phyloP scores from a whole-genome alignment of 1,284 basidiomycete genomes.

The Inonotus obliquus region DNA sequence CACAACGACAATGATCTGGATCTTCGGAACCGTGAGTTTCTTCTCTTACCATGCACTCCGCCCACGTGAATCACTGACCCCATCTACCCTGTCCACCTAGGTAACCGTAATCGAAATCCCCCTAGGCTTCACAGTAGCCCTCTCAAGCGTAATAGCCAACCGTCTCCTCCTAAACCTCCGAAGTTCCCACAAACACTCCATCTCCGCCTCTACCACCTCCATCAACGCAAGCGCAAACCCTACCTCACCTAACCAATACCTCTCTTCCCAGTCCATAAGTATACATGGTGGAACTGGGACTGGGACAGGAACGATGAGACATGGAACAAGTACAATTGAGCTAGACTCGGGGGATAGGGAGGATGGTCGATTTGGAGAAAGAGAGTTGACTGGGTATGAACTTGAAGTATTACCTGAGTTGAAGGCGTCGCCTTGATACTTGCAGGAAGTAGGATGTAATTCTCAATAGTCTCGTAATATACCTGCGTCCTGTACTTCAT shows the following conservation, averaged over 20 bases:
- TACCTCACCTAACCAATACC: neutral
- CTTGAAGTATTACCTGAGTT: neutral
- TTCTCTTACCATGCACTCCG: slow-evolving; percentile 1
- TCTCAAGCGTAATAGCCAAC: slow-evolving; percentile 53
- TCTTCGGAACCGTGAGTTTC: slow-evolving; percentile 38
- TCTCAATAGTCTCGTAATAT: neutral
- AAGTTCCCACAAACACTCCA: slow-evolving; percentile 17
- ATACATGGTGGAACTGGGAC: neutral
- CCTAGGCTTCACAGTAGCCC: slow-evolving; percentile 50
- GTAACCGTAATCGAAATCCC: slow-evolving; percentile 44
- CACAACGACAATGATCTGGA: slow-evolving; percentile 48
- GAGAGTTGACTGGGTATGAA: slow-evolving; percentile 3
- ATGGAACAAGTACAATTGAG: neutral
- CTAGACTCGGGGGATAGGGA: neutral
- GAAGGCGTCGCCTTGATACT: neutral
- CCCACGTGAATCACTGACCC: neutral
- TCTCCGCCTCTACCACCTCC: too few relatives aligned
- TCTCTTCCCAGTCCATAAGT: neutral
- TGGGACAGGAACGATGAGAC: neutral
- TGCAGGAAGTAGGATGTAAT: neutral
- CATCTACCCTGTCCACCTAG: slow-evolving; percentile 24
- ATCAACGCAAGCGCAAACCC: too few relatives aligned
- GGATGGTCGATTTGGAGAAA: neutral
- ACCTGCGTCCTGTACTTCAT: neutral
- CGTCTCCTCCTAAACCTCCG: slow-evolving; percentile 53